Base-by-base conservation (phyloP, 1,284 basidiomycete genomes). In the Naganishia albida region DNA sequence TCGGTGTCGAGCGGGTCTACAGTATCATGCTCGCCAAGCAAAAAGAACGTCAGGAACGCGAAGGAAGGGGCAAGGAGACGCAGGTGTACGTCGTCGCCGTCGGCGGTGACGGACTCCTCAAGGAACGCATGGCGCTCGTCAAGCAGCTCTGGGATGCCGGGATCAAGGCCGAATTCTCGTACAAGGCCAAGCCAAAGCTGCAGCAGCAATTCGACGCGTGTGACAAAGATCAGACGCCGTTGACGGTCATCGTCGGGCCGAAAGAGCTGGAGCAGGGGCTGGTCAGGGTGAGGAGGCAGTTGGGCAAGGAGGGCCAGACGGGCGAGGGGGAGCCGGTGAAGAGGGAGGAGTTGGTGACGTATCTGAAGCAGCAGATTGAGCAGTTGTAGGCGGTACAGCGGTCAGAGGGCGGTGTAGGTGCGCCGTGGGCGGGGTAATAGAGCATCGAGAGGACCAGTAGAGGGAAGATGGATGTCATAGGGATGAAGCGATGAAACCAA, bases 1-100 rank as follows among this genome's bases (percentile, higher is more conserved):
- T 99, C 70, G 96, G 96, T 28, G 84, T 99, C 57, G 96, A 99
- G 80, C 83, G 96, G n/a, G 88, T 99, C 67, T 99, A 97, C 75
- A 90, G 92, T 40, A 85, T 99, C 72, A 80, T 96, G 69, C 93
- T 91, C 87, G 88, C 88, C 65, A 88, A 87, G 77, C 89, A 90
- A 85, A 85, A 84, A 26, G 88, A 88, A 72, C 83, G 83, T 70
- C 86, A 89, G 66, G 72, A 77, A 56, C 74, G 77, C 3, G 85
- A 85, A 79, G 74, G 80, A 2, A 83, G 93, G 73, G 87, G 87
- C 59, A 98, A 97, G 81, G 92, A 91, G 76, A 94, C 93, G 55
- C 89, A 97, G 83, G 93, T 90, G 48, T 99, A 88, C 79, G 90
- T 99, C 63, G 89, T 99, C 84, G 88, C 89, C 34, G 88, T 94